Evolutionary conservation across 1,284 basidiomycete genomes (phyloP).

Genomic region (Volvariella volvacea): DNA sequence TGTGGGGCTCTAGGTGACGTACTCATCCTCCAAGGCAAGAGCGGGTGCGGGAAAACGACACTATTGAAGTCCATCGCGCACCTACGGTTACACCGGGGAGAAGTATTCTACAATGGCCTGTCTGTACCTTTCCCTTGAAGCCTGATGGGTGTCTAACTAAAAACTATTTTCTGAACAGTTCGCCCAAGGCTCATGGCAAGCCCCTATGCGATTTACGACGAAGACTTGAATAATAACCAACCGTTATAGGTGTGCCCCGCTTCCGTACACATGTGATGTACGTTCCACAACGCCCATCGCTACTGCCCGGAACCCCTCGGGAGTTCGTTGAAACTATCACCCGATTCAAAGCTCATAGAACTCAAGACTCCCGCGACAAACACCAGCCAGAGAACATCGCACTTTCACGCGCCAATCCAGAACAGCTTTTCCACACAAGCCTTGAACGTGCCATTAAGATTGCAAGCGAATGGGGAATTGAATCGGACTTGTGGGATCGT

Average conservation of each 20-base stretch:
- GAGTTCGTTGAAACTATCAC: slow-evolving; percentile 60
- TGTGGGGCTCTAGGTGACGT: slow-evolving; percentile 46
- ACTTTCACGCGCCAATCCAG: no score
- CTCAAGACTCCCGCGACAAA: slow-evolving; percentile 14
- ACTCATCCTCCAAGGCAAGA: slow-evolving; percentile 66
- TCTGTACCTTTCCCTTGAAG: slow-evolving; percentile 18
- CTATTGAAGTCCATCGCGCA: slow-evolving; percentile 79
- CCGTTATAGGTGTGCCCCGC: slow-evolving; percentile 53
- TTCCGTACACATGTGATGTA: slow-evolving; percentile 78
- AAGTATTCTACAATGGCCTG: slow-evolving; percentile 62
- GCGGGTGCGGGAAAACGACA: slow-evolving; percentile 71
- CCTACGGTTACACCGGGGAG: slow-evolving; percentile 65
- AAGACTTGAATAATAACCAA: slow-evolving; percentile 38
- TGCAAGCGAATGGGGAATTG: slow-evolving; percentile 64
- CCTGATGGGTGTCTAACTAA: neutral
- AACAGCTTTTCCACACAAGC: no score
- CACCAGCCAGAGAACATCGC: slow-evolving; percentile 19
- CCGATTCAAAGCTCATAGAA: slow-evolving; percentile 48
- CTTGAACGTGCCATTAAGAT: slow-evolving; percentile 26
- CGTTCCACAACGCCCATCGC: slow-evolving; percentile 78
- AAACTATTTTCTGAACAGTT: neutral
- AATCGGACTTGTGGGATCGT: slow-evolving; percentile 65
- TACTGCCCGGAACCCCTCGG: slow-evolving; percentile 74
- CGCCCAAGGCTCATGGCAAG: slow-evolving; percentile 1
- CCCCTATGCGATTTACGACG: slow-evolving; percentile 33